Conservation (phyloP, 2,329 filamentous ascomycete species). For the Fonsecaea pedrosoi region DNA sequence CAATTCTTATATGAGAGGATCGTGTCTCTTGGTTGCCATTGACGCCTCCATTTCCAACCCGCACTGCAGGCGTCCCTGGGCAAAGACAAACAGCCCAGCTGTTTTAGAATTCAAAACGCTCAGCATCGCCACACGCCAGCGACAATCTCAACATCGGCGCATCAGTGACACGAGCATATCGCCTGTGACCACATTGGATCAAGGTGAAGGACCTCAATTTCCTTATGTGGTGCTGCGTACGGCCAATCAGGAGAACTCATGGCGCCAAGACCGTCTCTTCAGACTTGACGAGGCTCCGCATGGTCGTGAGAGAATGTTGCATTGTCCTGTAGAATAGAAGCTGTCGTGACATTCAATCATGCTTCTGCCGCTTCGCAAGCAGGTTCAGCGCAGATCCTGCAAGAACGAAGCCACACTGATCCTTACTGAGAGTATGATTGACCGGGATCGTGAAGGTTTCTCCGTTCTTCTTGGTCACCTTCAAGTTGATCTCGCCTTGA, state of each 20-base stretch:
- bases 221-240: not conserved
- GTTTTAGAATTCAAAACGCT: conserved; percentile 7
- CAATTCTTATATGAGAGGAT: not conserved
- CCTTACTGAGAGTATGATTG: conserved; percentile 85
- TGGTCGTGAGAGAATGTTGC: not conserved
- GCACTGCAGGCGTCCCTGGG: not conserved
- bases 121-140: not conserved
- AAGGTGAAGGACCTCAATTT: conserved; percentile 22
- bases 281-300: conserved; percentile 7
- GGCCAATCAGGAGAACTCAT: conserved; percentile 20
- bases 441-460: conserved; percentile 74
- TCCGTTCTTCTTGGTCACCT: conserved; percentile 68
- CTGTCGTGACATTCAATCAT: conserved; percentile 22
- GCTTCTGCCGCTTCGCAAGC: conserved; percentile 62
- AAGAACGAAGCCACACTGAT: conserved; percentile 90
- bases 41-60: not conserved
- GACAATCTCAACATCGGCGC: not conserved
- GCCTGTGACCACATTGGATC: conserved; percentile 24
- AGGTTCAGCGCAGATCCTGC: conserved; percentile 94
- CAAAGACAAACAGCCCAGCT: not conserved
- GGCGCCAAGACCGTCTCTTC: conserved; percentile 17
- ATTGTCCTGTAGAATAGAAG: conserved; percentile 5
- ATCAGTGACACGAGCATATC: conserved; percentile 11
- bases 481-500: conserved; percentile 75
- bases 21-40: not conserved